A percentile compares a stretch with the other conserved stretches of the same genome.
Conservation (phyloP, 2,329 filamentous ascomycete genomes). For the Fusarium heterosporum region DNA sequence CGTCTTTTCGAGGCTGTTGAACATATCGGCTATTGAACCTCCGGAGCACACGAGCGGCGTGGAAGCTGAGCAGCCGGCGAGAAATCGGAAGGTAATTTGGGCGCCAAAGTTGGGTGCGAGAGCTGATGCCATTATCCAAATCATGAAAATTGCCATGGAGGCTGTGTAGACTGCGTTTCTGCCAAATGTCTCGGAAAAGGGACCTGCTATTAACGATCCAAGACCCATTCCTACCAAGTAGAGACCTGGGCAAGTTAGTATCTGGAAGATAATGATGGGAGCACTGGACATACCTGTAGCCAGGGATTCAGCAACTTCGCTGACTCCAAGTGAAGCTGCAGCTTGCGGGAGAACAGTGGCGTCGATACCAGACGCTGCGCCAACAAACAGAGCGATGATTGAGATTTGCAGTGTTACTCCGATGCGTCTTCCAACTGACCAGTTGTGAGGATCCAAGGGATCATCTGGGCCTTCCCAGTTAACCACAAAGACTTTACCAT, state of each 20-base stretch:
- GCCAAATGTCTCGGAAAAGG: slow-evolving; percentile 55
- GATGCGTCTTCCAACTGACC: slow-evolving; percentile 54
- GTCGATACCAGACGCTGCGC: slow-evolving; percentile 65
- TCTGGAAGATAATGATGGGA: rapidly evolving
- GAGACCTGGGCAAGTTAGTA: slow-evolving; percentile 26
- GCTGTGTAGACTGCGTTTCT: slow-evolving; percentile 56
- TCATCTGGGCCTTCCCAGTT: slow-evolving; percentile 53
- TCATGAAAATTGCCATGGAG: slow-evolving; percentile 56
- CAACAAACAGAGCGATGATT: slow-evolving; percentile 62
- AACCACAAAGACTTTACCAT: slow-evolving; percentile 50
- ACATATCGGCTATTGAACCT: slow-evolving; percentile 58
- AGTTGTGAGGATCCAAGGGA: slow-evolving; percentile 59
- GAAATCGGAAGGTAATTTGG: slow-evolving; percentile 60
- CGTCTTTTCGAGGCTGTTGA: slow-evolving; percentile 51
- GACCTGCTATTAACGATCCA: slow-evolving; percentile 53
- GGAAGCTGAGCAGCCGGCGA: slow-evolving; percentile 60
- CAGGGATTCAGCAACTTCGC: slow-evolving; percentile 62
- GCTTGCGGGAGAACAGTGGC: slow-evolving; percentile 60
- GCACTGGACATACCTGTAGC: slow-evolving; percentile 53
- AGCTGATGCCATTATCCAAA: slow-evolving; percentile 59
- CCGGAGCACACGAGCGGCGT: slow-evolving; percentile 58
- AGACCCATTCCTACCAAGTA: slow-evolving; percentile 54
- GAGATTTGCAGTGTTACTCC: slow-evolving; percentile 57
- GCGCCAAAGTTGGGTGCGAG: slow-evolving; percentile 57
- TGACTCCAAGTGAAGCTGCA: slow-evolving; percentile 59